Base-by-base conservation (phyloP, 306 rosid species). In the Fagus crenata region DNA sequence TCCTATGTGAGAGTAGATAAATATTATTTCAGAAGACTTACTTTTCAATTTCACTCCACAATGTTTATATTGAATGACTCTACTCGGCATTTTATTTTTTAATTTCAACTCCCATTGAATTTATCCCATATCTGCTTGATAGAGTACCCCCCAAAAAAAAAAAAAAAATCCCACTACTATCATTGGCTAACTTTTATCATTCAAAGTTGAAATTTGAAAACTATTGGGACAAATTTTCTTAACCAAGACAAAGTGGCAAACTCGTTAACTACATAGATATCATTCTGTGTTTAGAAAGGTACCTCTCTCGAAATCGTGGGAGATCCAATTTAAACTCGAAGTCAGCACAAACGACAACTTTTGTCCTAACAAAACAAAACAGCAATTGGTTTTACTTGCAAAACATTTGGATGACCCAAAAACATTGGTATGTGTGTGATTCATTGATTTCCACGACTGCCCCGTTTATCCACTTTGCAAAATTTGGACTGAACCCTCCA, bases 371-470 rank as follows among this genome's bases (percentile, higher is more conserved):
- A 31, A n/a, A 9, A 54, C 53, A 6, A 28, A 69, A 43, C 28
- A 28, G 4, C 43, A 55, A 55, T 60, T 43, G 17, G 8, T 8
- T 70, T 55, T 5, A 28, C 15, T 8, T 33, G n/a, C n/a, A 37
- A 35, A 53, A 6, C 28, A 12, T 80, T 76, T 41, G 85, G 86
- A 84, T 84, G 78, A 17, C 49, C 49, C 70, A 3, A 39, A 3
- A 17, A 75, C 65, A 32, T 40, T 6, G 32, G 31, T 36, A 2
- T 3, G 14, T 32, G 73, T 7, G 42, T 78, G 86, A 83, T 36
- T 69, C 82, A 61, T 81, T 8, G 79, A 53, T 79, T 81, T 83
- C 84, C 82, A 84, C 89, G 85, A 71, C 80, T 49, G 2, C 37
- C 75, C 37, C 64, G 13, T 5, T 4, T 61, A 81, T 81, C 74